A percentile compares a stretch with the other conserved stretches of the same genome.
Evolutionary conservation across 2,329 filamentous ascomycete species (phyloP).

Genomic region (Triangularia setosa): DNA sequence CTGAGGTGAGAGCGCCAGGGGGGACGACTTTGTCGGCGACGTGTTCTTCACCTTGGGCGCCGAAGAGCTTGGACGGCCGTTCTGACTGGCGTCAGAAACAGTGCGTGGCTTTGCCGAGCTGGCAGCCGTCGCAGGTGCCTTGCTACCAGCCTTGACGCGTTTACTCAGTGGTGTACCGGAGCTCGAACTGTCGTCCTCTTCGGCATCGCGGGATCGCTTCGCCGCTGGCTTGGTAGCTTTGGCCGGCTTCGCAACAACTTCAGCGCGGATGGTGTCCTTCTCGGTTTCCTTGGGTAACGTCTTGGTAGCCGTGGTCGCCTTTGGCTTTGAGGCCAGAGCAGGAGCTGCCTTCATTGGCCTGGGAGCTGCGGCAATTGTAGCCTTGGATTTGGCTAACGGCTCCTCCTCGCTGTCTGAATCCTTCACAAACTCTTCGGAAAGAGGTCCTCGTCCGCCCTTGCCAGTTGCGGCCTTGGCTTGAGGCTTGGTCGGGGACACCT

Average conservation of each 20-base stretch:
- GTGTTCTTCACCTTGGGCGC: conserved; percentile 31
- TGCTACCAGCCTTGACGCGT: conserved; percentile 44
- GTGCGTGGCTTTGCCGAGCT: conserved; percentile 39
- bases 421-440: conserved; percentile 54
- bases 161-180: conserved; percentile 56
- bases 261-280: conserved; percentile 32
- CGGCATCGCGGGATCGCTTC: conserved; percentile 52
- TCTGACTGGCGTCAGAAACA: conserved; percentile 45
- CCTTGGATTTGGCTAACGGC: conserved; percentile 28
- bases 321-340: conserved; percentile 33
- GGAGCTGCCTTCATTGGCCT: conserved; percentile 22
- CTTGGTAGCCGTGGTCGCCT: conserved; percentile 30
- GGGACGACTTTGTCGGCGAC: conserved; percentile 55
- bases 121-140: conserved; percentile 12
- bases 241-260: conserved; percentile 26
- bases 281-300: conserved; percentile 14
- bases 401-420: conserved; percentile 55
- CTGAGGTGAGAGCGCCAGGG: conserved; percentile 61
- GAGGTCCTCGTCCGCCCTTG: conserved; percentile 40
- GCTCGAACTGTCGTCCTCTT: conserved; percentile 56
- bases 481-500: conserved; percentile 42
- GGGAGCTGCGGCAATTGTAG: conserved; percentile 4
- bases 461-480: conserved; percentile 36
- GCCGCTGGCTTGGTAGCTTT: conserved; percentile 30
- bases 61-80: conserved; percentile 37